Evolutionary conservation across 2,329 filamentous ascomycete species (phyloP).

Genomic region (Lasiodiplodia sp.): DNA sequence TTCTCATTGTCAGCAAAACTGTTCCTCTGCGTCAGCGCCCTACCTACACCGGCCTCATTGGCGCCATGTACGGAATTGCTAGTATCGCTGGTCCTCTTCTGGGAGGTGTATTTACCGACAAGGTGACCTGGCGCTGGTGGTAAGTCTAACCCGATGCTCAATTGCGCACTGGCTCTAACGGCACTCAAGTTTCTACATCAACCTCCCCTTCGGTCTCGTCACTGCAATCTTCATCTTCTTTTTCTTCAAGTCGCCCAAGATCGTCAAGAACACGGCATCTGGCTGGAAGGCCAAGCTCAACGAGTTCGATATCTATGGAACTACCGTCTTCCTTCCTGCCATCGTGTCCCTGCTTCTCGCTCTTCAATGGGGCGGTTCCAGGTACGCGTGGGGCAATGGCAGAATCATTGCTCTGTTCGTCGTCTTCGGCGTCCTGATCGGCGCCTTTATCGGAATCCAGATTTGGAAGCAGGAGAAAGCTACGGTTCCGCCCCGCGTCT

Average conservation of each 20-base stretch:
- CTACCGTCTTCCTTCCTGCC: slow-evolving; percentile 52
- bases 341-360: slow-evolving; percentile 59
- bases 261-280: slow-evolving; percentile 42
- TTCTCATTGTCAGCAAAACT: slow-evolving; percentile 55
- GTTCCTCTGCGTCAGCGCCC: slow-evolving; percentile 57
- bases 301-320: slow-evolving; percentile 58
- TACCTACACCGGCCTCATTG: slow-evolving; percentile 54
- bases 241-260: slow-evolving; percentile 47
- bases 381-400: slow-evolving; percentile 54
- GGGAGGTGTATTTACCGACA: slow-evolving; percentile 55
- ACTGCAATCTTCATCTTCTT: slow-evolving; percentile 51
- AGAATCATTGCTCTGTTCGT: slow-evolving; percentile 57
- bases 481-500: slow-evolving; percentile 48
- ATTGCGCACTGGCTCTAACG: not conserved
- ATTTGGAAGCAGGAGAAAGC: slow-evolving; percentile 54
- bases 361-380: slow-evolving; percentile 59
- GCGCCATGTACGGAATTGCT: slow-evolving; percentile 59
- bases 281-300: slow-evolving; percentile 49
- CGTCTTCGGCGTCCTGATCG: slow-evolving; percentile 52
- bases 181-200: slow-evolving; percentile 56
- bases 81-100: slow-evolving; percentile 57
- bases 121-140: slow-evolving; percentile 58
- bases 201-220: slow-evolving; percentile 59
- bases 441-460: slow-evolving; percentile 53
- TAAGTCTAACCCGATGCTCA: slow-evolving; percentile 35